Conservation (phyloP, 2,329 filamentous ascomycete species). For the Colletotrichum sidae region DNA sequence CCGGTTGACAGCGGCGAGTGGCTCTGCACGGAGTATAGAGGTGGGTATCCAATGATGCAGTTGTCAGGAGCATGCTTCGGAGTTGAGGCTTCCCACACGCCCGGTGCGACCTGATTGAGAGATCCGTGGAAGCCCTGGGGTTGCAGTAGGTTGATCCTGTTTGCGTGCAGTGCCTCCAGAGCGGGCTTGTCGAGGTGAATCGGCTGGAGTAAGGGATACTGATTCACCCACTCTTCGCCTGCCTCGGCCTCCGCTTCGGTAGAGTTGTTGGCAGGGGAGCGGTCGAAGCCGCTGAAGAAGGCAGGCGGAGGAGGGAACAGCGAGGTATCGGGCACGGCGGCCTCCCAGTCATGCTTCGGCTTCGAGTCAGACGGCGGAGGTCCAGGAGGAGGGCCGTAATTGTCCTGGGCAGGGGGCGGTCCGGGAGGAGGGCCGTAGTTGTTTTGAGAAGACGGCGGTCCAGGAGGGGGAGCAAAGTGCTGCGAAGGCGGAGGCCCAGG, state of each 20-base stretch:
- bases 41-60: constrained; percentile 75
- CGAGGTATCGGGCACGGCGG: constrained; percentile 77
- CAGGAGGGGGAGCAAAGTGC: constrained; percentile 48
- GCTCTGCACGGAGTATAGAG: constrained; percentile 72
- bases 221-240: constrained; percentile 73
- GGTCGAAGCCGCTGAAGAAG: constrained; percentile 72
- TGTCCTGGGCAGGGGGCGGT: constrained; percentile 44
- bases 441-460: constrained; percentile 45
- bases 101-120: constrained; percentile 58
- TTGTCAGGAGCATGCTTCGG: constrained; percentile 65
- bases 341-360: constrained; percentile 74
- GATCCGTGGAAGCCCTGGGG: constrained; percentile 61
- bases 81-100: constrained; percentile 63
- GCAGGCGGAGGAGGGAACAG: constrained; percentile 79
- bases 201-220: constrained; percentile 69
- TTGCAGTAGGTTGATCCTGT: constrained; percentile 66
- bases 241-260: constrained; percentile 71
- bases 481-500: constrained; percentile 50
- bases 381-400: constrained; percentile 52
- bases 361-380: constrained; percentile 42
- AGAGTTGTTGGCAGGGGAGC: constrained; percentile 77
- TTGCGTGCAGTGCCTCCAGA: constrained; percentile 58
- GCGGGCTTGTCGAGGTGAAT: constrained; percentile 60
- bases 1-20: constrained; percentile 65
- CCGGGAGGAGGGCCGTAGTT: constrained; percentile 45